These are phyloP conservation scores for Plasmodium malariae DNA, from an alignment of 169 alveolate genomes.

Conservation along the genomic window DNA sequence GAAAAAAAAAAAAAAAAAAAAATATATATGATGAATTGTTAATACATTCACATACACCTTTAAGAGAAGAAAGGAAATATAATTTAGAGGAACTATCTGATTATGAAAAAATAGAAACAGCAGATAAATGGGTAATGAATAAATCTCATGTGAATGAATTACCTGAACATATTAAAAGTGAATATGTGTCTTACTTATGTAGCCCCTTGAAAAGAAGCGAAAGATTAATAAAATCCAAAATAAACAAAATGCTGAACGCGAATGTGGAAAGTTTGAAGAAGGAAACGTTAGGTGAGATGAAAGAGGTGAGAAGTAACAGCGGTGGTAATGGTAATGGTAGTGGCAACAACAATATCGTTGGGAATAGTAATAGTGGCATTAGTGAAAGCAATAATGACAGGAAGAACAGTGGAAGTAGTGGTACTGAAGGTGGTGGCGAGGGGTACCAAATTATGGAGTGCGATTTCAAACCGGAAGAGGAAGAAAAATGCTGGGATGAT, in stretches of 20 bases:
- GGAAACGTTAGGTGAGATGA: neutral
- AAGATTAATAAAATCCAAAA: constrained; percentile 43
- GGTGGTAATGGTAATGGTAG: neutral
- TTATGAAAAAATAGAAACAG: neutral
- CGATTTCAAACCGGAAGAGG: constrained; percentile 66
- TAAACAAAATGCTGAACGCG: constrained; percentile 61
- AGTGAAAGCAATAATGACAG: neutral
- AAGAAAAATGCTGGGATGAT: constrained; percentile 74
- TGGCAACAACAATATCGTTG: neutral
- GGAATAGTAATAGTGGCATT: constrained; percentile 3
- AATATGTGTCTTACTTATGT: constrained; percentile 54
- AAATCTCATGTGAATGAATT: constrained; percentile 55
- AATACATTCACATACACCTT: constrained; percentile 27
- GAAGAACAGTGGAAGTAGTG: too few relatives aligned
- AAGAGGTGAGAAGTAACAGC: neutral
- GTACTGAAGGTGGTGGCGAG: too few relatives aligned
- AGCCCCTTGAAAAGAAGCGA: constrained; percentile 70
- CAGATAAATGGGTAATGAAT: constrained; percentile 56
- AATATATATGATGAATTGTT: constrained; percentile 30
- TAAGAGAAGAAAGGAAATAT: constrained; percentile 24
- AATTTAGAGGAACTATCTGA: neutral
- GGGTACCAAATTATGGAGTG: neutral
- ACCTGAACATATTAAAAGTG: constrained; percentile 56
- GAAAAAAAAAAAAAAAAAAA: constrained; percentile 30
- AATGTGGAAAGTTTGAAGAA: constrained; percentile 17